Conservation (phyloP, 202 grass and related monocot genomes). For the Panicum virgatum region DNA sequence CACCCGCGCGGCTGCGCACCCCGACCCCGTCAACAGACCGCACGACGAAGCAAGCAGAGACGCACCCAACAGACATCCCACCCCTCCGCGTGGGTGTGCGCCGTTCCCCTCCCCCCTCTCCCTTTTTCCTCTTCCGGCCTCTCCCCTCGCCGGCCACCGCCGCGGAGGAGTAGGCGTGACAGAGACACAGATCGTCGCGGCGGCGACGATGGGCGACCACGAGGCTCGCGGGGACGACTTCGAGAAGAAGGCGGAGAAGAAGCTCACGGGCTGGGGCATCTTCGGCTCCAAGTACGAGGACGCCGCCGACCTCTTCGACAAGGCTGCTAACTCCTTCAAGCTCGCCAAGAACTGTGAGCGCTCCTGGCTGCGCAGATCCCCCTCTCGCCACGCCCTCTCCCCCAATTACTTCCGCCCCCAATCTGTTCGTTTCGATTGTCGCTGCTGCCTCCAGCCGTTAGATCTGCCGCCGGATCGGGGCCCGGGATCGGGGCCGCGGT, state of each 20-base stretch:
- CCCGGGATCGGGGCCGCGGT: background rate
- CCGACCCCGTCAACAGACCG: background rate
- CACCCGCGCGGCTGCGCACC: background rate
- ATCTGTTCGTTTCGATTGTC: background rate
- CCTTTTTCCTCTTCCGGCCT: background rate
- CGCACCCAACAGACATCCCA: background rate
- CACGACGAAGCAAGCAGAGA: background rate
- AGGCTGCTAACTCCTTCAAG: constrained; percentile 88
- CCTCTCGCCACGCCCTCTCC: background rate
- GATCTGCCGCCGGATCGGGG: constrained; percentile 25
- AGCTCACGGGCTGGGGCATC: constrained; percentile 60
- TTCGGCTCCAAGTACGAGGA: constrained; percentile 69
- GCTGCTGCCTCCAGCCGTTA: background rate
- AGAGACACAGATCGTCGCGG: background rate
- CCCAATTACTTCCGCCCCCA: background rate
- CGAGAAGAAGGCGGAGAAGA: constrained; percentile 82
- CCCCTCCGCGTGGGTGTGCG: background rate
- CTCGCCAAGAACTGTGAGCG: constrained; percentile 78
- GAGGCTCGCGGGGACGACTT: constrained; percentile 60
- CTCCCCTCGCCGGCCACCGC: background rate
- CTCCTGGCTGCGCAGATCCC: background rate
- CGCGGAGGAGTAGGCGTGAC: background rate
- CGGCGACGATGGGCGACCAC: constrained; percentile 55
- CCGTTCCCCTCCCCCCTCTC: background rate
- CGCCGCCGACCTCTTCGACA: constrained; percentile 72